Conservation (phyloP, 1,284 basidiomycete genomes). For the Sporisorium graminicola region DNA sequence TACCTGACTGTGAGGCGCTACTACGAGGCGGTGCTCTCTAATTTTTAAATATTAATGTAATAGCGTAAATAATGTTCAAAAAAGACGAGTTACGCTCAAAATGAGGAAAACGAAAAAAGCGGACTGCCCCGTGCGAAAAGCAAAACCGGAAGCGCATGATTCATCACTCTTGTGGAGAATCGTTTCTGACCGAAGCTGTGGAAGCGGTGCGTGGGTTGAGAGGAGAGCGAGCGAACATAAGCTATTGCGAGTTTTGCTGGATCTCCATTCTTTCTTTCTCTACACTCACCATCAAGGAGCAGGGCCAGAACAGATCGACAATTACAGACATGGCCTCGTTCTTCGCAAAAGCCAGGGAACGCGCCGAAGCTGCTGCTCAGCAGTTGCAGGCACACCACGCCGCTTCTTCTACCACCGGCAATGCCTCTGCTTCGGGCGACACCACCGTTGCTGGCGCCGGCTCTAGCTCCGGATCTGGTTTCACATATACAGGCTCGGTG, state of each 20-base stretch:
- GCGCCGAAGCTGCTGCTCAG: conserved; percentile 61
- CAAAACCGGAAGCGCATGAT: background rate
- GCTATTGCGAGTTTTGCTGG: background rate
- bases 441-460: conserved; percentile 14
- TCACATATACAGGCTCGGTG: conserved; percentile 56
- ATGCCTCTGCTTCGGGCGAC: conserved; percentile 11
- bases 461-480: conserved; percentile 33
- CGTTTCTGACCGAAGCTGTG: background rate
- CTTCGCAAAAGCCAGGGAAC: conserved; percentile 58
- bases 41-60: too few species aligned
- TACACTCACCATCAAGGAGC: conserved; percentile 1
- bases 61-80: too few species aligned
- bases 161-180: background rate
- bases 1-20: background rate
- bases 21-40: conserved; percentile 1
- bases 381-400: conserved; percentile 53
- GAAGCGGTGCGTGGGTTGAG: background rate
- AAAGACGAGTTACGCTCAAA: too few species aligned
- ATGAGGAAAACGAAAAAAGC: too few species aligned
- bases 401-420: conserved; percentile 18
- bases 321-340: conserved; percentile 51
- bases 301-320: background rate
- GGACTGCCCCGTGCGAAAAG: conserved; percentile 1
- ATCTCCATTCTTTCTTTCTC: background rate
- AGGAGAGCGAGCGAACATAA: background rate